Evolutionary conservation across 2,329 filamentous ascomycete species (phyloP), one percentile per base, ranked within the genome.

Genomic region (Xylaria sp.): DNA sequence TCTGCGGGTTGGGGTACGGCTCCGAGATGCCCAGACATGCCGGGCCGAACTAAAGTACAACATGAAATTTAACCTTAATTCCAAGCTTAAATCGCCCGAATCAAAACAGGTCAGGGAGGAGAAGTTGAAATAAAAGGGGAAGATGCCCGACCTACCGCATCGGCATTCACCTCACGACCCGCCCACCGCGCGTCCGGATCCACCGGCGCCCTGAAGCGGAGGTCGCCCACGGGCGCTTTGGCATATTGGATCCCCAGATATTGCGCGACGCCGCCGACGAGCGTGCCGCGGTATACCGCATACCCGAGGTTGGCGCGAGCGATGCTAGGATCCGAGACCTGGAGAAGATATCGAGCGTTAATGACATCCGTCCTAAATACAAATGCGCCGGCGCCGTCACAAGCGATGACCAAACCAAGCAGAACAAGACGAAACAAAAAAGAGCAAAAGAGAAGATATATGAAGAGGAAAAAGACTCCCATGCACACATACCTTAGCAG

Each of bases 221-320:
- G 78, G 48, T 86, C 78, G 1, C 82, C 84, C 0, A 84, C 65
- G 5, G 87, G 86, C n/a, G 86, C 79, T 15, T 82, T 80, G 12
- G 87, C 87, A 74, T 84, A 89, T 52, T 86, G 84, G 76, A 85
- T 78, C 13, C 84, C 84, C 2, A 84, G 78, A 73, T 82, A 87
- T 72, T 84, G 78, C 59, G 80, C 80, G 36, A 86, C 79, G n/a
- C 79, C 80, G 12, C 74, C 70, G 3, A 83, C 77, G 2, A 76
- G 72, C 2, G 75, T 75, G 33, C 84, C 84, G 28, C 79, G 78
- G 64, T 86, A 86, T 31, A 75, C 75, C n/a, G 83, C 80, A 67
- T 86, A 86, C 33, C 80, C 81, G 25, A 86, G 78, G 69, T 85
- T 79, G 56, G 82, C 75, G 18, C 75, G 72, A 13, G 75, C 71